Conservation (phyloP, 441 rosid species). For the Adansonia grandidieri region DNA sequence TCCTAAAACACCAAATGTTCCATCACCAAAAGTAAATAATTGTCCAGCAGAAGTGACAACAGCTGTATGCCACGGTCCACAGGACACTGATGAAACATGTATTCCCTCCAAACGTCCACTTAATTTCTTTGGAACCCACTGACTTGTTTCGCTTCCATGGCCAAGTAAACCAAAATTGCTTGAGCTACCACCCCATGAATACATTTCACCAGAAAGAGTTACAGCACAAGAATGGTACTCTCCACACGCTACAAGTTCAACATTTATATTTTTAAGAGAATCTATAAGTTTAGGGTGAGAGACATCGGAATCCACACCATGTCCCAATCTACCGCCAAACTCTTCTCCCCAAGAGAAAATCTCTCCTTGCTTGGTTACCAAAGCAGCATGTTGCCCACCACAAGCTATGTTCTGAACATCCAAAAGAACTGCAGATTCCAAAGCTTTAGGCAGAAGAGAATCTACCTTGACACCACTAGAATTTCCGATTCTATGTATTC, state of each 20-base stretch:
- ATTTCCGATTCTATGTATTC: constrained; percentile 45
- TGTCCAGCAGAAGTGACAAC: constrained; percentile 64
- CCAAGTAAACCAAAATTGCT: constrained; percentile 53
- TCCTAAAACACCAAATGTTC: constrained; percentile 63
- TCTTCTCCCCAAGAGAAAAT: constrained; percentile 64
- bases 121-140: constrained; percentile 57
- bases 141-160: constrained; percentile 52
- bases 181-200: constrained; percentile 59
- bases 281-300: constrained; percentile 60
- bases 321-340: constrained; percentile 58
- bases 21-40: constrained; percentile 62
- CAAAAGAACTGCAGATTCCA: constrained; percentile 58
- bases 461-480: constrained; percentile 44
- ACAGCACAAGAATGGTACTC: constrained; percentile 64
- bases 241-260: constrained; percentile 63
- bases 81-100: constrained; percentile 60
- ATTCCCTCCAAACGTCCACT: constrained; percentile 61
- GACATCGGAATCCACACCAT: constrained; percentile 61
- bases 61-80: constrained; percentile 75
- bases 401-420: constrained; percentile 68
- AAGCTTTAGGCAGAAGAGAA: constrained; percentile 53
- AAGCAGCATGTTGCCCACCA: constrained; percentile 55
- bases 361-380: constrained; percentile 63
- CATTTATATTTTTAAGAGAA: constrained; percentile 48
- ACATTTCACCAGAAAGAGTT: constrained; percentile 61